Evolutionary conservation across 345 rosid species (phyloP), one percentile per base, ranked within the genome.

Genomic region (Heritiera fomes): DNA sequence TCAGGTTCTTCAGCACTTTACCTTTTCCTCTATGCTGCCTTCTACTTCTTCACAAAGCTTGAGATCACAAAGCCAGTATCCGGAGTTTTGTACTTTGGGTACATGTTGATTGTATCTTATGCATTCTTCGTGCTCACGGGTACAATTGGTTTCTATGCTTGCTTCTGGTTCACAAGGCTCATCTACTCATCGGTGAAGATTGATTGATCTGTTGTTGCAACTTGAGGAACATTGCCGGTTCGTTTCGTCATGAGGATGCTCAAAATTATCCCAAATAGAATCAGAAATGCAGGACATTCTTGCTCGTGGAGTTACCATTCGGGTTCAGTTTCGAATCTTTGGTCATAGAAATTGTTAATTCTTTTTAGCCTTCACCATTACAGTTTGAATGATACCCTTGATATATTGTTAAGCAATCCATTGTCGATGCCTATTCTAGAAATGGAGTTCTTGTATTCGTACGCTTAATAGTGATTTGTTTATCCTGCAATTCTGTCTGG

Each of bases 141-240:
- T 0, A 88, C 93, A 2, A 88, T 95, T 14, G 98, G 98, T 30
- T 95, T 95, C 81, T 95, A 90, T 40, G 91, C 98, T 0, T 94
- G 98, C 87, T 90, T 90, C 79, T 94, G 95, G 98, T 94, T 94
- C 80, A 91, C 93, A 10, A 91, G 98, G 88, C 93, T 89, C 52
- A 94, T 93, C 82, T 93, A 94, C 84, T 90, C 98, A 0, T 91
- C 98, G 0, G 95, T 94, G 53, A 94, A 93, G 93, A 93, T 85
- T 79, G 91, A 91, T 76, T 87, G 81, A 77, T 66, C 52, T 34
- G 50, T 2, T 23, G 5, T 8, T 9, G 52, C 67, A 10, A 18
- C 41, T 9, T n/a, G 28, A 65, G 58, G 14, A 23, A 15, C 70
- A 30, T 73, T 60, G 53, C 67, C 9, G 30, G 43, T 75, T 49